Percentiles rank a stretch among this genome's conserved stretches.
These are phyloP conservation scores for Puccinia novopanici DNA, from an alignment of 1,284 basidiomycete genomes.

Conservation along the genomic window DNA sequence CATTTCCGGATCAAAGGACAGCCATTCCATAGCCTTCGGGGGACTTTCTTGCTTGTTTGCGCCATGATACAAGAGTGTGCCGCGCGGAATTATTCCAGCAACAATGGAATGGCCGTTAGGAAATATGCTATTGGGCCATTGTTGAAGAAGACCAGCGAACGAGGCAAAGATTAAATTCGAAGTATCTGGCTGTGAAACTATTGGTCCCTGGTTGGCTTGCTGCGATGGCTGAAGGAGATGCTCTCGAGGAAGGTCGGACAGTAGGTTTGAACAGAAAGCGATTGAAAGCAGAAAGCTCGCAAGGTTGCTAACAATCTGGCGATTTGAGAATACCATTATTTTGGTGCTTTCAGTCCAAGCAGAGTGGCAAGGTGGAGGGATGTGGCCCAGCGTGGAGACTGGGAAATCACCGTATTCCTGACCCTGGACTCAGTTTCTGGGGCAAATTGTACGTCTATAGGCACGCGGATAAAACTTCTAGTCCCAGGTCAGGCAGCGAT, in stretches of 20 bases:
- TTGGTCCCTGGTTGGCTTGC: neutral
- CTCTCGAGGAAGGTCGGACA: slow-evolving; percentile 12
- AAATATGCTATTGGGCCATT: slow-evolving; percentile 65
- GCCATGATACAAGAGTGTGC: slow-evolving; percentile 63
- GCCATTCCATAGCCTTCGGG: slow-evolving; percentile 60
- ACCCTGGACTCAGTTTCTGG: neutral
- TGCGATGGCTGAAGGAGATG: neutral
- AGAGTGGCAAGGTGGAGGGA: neutral
- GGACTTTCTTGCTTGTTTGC: slow-evolving; percentile 57
- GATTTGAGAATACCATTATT: neutral
- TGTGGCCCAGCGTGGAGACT: neutral
- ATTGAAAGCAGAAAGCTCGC: slow-evolving; percentile 15
- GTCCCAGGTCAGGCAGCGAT: neutral
- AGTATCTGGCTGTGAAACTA: slow-evolving; percentile 4
- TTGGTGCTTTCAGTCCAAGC: neutral
- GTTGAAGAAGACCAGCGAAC: slow-evolving; percentile 62
- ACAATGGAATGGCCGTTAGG: slow-evolving; percentile 64
- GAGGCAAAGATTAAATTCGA: slow-evolving; percentile 60
- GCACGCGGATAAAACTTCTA: neutral
- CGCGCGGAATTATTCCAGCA: slow-evolving; percentile 61
- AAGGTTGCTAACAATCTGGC: slow-evolving; percentile 10
- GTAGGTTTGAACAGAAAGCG: slow-evolving; percentile 16
- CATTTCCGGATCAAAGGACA: slow-evolving; percentile 63
- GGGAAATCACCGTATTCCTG: neutral
- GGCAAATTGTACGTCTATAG: too few species aligned